Percentiles rank a stretch among this genome's conserved stretches.
Conservation (phyloP, 2,329 filamentous ascomycete species). For the Aspergillus ibericus region DNA sequence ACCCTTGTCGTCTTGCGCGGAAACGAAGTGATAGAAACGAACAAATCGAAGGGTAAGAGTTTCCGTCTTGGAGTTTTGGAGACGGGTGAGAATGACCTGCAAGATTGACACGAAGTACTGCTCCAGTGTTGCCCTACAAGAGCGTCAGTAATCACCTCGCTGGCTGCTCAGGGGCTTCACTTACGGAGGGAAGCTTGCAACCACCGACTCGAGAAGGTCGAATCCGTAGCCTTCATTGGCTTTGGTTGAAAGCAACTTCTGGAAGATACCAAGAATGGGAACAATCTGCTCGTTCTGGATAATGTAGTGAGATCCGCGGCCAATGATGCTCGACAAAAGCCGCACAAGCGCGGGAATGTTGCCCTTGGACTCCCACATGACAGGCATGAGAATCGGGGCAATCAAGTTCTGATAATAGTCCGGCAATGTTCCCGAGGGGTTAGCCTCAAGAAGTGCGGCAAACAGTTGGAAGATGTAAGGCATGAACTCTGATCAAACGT, state of each 20-base stretch:
- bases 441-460: conserved; percentile 83
- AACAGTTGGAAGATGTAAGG: conserved; percentile 97
- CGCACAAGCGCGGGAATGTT: conserved; percentile 90
- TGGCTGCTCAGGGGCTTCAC: conserved; percentile 35
- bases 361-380: conserved; percentile 86
- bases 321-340: conserved; percentile 79
- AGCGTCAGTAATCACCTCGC: conserved; percentile 4
- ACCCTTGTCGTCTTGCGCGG: conserved; percentile 74
- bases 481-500: conserved; percentile 69
- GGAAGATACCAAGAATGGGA: conserved; percentile 91
- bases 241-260: conserved; percentile 79
- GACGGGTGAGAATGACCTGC: conserved; percentile 73
- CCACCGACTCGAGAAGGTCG: conserved; percentile 80
- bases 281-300: conserved; percentile 78
- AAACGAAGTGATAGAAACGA: conserved; percentile 91
- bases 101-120: conserved; percentile 78
- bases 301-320: conserved; percentile 71
- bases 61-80: conserved; percentile 74
- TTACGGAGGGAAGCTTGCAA: conserved; percentile 71
- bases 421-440: conserved; percentile 74
- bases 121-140: conserved; percentile 61
- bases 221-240: conserved; percentile 84
- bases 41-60: conserved; percentile 84
- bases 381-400: conserved; percentile 73
- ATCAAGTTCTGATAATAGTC: conserved; percentile 79